phyloP scores from a whole-genome alignment of 805 yeast species.

The Lipomyces sp. region DNA sequence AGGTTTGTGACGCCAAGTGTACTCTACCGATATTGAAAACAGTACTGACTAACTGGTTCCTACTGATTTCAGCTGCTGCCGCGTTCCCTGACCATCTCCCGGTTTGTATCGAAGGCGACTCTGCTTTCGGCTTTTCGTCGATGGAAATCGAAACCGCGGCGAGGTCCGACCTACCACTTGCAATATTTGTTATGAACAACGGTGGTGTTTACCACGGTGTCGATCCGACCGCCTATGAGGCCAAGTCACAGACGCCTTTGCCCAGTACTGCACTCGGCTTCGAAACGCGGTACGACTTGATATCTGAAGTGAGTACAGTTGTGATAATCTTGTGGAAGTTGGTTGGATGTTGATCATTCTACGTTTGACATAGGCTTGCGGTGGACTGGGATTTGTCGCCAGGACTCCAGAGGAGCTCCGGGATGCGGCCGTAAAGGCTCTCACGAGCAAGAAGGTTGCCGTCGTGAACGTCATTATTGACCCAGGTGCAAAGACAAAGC shows the following conservation, averaged over 20 bases:
- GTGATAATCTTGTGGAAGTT: background rate
- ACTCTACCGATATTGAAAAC: background rate
- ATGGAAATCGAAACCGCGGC: slow-evolving; percentile 71
- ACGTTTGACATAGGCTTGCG: slow-evolving; percentile 41
- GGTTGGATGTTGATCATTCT: background rate
- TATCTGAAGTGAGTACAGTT: slow-evolving; percentile 41
- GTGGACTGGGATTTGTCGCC: slow-evolving; percentile 53
- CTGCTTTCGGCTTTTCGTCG: slow-evolving; percentile 73
- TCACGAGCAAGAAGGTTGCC: slow-evolving; percentile 41
- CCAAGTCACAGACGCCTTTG: slow-evolving; percentile 33
- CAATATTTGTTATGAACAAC: slow-evolving; percentile 67
- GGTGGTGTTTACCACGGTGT: slow-evolving; percentile 70
- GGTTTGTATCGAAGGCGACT: slow-evolving; percentile 67
- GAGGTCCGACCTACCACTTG: slow-evolving; percentile 50
- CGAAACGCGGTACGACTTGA: slow-evolving; percentile 54
- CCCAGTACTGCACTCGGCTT: slow-evolving; percentile 61
- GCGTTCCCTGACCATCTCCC: slow-evolving; percentile 41
- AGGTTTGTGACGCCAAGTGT: slow-evolving; percentile 28
- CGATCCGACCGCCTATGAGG: slow-evolving; percentile 36
- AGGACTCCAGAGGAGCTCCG: slow-evolving; percentile 44
- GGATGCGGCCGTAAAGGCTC: slow-evolving; percentile 38
- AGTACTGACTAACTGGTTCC: background rate
- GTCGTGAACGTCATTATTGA: slow-evolving; percentile 62
- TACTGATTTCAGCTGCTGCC: slow-evolving; percentile 9
- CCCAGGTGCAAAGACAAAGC: slow-evolving; percentile 52